Percentiles rank a stretch among this genome's conserved stretches.
phyloP scores from a whole-genome alignment of 441 rosid species.

The Gossypium davidsonii region DNA sequence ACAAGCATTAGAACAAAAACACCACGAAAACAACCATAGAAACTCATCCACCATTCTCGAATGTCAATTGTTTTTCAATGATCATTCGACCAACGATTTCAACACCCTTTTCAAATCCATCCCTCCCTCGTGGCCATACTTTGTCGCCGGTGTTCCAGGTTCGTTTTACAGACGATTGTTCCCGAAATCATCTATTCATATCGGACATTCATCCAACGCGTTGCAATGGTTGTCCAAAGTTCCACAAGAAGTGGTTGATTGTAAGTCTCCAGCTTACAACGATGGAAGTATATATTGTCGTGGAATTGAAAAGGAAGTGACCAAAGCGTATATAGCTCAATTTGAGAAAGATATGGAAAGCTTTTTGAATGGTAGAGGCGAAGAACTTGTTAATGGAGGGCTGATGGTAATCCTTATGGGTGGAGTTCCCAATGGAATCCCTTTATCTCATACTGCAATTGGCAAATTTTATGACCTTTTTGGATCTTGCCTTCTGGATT shows the following conservation, averaged over 20 bases:
- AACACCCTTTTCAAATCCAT: constrained; percentile 11
- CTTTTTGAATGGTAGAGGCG: constrained; percentile 9
- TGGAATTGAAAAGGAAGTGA: neutral
- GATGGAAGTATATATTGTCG: constrained; percentile 8
- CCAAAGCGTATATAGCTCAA: constrained; percentile 7
- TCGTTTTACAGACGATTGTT: constrained; percentile 10
- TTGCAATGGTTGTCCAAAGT: constrained; percentile 10
- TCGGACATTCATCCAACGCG: constrained; percentile 9
- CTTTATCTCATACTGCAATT: neutral
- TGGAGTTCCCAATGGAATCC: neutral
- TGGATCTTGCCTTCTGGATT: constrained; percentile 2
- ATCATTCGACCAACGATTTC: constrained; percentile 12
- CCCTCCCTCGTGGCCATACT: constrained; percentile 13
- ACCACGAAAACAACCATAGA: neutral
- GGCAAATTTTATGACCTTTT: constrained; percentile 6
- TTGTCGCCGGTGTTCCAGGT: constrained; percentile 13
- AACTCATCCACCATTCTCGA: neutral
- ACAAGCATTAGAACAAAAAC: constrained; percentile 3
- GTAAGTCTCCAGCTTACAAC: neutral
- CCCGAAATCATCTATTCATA: constrained; percentile 8
- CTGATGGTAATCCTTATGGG: constrained; percentile 6
- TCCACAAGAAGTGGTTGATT: constrained; percentile 5
- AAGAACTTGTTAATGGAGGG: constrained; percentile 11
- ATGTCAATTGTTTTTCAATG: constrained; percentile 12
- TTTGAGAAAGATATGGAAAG: neutral